phyloP scores from a whole-genome alignment of 2,329 filamentous ascomycete genomes.

The Neurospora sp. region DNA sequence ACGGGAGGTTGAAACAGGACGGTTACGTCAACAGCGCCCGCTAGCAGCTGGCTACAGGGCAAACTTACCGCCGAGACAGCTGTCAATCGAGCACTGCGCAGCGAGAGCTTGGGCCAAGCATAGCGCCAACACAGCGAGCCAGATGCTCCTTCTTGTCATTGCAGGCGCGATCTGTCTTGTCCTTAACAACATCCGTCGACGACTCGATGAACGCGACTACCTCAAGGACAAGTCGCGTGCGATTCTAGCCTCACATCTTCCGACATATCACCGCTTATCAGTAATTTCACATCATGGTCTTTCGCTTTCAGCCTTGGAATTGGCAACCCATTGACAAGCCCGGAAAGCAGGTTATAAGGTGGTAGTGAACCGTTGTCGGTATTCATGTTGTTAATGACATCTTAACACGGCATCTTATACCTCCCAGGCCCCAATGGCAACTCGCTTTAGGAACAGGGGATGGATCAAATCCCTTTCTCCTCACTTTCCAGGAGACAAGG shows the following conservation, averaged over 20 bases:
- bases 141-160: background rate
- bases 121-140: background rate
- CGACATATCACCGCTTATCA: background rate
- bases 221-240: background rate
- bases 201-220: background rate
- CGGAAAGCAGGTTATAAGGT: background rate
- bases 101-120: background rate
- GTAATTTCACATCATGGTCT: background rate
- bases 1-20: background rate
- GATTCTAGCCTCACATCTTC: background rate
- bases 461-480: background rate
- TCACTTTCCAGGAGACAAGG: background rate
- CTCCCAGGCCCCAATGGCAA: background rate
- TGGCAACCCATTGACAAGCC: background rate
- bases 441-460: fast-evolving
- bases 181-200: background rate
- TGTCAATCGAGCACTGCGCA: background rate
- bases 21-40: background rate
- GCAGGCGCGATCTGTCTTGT: background rate
- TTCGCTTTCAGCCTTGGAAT: background rate
- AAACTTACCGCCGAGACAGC: background rate
- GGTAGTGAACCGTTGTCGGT: background rate
- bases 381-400: background rate
- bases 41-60: background rate
- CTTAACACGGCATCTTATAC: background rate